A percentile compares a stretch with the other conserved stretches of the same genome.
Evolutionary conservation across 2,329 filamentous ascomycete genomes (phyloP).

Genomic region (Cytospora piceae): DNA sequence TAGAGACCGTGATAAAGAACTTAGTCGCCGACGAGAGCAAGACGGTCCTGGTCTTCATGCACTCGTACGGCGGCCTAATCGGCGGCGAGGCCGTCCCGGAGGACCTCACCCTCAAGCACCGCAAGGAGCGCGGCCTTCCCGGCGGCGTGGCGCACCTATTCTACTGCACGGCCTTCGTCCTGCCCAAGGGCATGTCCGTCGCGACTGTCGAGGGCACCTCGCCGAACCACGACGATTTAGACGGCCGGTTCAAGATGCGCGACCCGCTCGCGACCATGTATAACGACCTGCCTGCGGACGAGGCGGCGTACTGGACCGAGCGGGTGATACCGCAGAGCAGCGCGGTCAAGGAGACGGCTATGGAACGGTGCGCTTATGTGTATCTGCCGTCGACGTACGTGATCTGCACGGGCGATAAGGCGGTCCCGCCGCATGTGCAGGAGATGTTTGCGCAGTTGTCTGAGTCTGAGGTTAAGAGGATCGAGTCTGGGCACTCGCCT

Average conservation of each 20-base stretch:
- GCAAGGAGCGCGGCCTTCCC: constrained; percentile 21
- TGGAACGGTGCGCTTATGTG: constrained; percentile 29
- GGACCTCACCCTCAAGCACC: constrained; percentile 28
- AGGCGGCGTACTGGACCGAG: constrained; percentile 31
- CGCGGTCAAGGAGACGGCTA: constrained; percentile 28
- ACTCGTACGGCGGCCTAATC: constrained; percentile 36
- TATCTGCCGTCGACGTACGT: constrained; percentile 34
- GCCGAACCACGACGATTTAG: constrained; percentile 2
- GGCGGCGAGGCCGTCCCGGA: constrained; percentile 33
- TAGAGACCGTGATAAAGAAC: not conserved
- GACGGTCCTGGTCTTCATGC: constrained; percentile 34
- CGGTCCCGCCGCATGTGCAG: constrained; percentile 23
- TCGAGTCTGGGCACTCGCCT: constrained; percentile 11
- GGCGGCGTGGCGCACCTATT: constrained; percentile 33
- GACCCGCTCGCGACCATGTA: constrained; percentile 27
- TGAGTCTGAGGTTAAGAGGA: not conserved
- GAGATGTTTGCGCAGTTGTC: constrained; percentile 2
- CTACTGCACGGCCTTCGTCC: constrained; percentile 33
- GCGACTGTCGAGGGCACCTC: constrained; percentile 4
- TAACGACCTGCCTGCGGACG: constrained; percentile 31
- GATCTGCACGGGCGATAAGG: constrained; percentile 30
- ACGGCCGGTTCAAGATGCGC: constrained; percentile 30
- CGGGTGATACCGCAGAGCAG: constrained; percentile 26
- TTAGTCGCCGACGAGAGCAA: constrained; percentile 29
- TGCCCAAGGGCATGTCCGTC: constrained; percentile 32